Evolutionary conservation across 1,284 basidiomycete genomes (phyloP).

Genomic region (Ustilago hordei): DNA sequence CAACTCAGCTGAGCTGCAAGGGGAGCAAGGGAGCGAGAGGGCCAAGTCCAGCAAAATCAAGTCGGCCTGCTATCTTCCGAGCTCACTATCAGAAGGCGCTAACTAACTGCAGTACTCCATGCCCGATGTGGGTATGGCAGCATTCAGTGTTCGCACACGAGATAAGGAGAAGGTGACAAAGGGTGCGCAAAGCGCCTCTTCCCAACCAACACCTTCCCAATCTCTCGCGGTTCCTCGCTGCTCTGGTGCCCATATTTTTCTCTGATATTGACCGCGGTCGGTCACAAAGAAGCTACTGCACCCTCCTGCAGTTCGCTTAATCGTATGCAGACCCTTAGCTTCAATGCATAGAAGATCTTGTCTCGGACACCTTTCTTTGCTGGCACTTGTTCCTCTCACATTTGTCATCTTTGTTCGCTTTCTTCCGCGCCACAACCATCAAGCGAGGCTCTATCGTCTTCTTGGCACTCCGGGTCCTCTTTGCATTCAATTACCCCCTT

Average conservation of each 20-base stretch:
- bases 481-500: background rate
- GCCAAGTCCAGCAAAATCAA: background rate
- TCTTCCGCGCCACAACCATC: background rate
- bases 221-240: background rate
- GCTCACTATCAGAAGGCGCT: slow-evolving; percentile 2
- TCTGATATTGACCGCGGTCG: background rate
- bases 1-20: background rate
- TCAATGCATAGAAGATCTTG: slow-evolving; percentile 29
- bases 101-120: background rate
- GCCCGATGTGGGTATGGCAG: slow-evolving; percentile 6
- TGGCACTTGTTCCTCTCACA: slow-evolving; percentile 5
- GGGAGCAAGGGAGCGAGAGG: background rate
- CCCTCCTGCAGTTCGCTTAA: slow-evolving; percentile 21
- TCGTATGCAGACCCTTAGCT: background rate
- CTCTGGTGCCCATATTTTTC: background rate
- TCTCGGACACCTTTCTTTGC: slow-evolving; percentile 11
- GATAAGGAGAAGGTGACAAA: background rate
- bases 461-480: slow-evolving; percentile 7
- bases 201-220: background rate
- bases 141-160: background rate
- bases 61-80: background rate
- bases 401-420: background rate
- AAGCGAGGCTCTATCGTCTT: slow-evolving; percentile 9
- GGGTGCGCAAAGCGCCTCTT: slow-evolving; percentile 1
- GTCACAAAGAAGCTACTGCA: slow-evolving; percentile 31